Percentiles rank a stretch among this genome's conserved stretches.
phyloP scores from a whole-genome alignment of 1,284 basidiomycete species.

The Afroboletus lepidellus region DNA sequence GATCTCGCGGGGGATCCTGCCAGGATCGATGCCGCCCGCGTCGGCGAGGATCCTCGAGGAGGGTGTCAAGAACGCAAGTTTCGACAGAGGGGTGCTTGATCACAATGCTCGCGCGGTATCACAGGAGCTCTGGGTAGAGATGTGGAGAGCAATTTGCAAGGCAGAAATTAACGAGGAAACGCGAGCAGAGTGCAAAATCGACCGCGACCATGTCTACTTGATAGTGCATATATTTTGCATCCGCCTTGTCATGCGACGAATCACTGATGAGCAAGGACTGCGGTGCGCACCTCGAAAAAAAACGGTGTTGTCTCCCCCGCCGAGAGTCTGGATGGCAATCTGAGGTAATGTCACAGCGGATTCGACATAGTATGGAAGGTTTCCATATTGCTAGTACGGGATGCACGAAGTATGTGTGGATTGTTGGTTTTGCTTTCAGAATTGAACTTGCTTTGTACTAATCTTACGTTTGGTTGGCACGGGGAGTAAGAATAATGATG shows the following conservation, averaged over 20 bases:
- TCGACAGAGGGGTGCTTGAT: slow-evolving; percentile 88
- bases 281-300: slow-evolving; percentile 82
- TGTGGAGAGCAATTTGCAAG: slow-evolving; percentile 89
- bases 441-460: slow-evolving; percentile 45
- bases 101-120: slow-evolving; percentile 83
- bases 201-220: no score
- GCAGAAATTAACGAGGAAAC: slow-evolving; percentile 78
- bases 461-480: slow-evolving; percentile 92
- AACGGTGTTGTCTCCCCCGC: slow-evolving; percentile 79
- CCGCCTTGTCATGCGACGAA: background rate
- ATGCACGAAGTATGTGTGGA: slow-evolving; percentile 72
- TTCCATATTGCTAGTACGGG: slow-evolving; percentile 96
- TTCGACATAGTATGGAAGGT: slow-evolving; percentile 92
- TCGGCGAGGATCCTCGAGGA: slow-evolving; percentile 91
- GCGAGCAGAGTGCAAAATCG: slow-evolving; percentile 89
- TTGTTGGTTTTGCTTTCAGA: background rate
- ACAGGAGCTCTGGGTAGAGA: slow-evolving; percentile 85
- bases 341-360: slow-evolving; percentile 93
- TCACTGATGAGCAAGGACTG: slow-evolving; percentile 10
- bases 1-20: slow-evolving; percentile 84
- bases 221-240: slow-evolving; percentile 56
- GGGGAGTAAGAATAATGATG: slow-evolving; percentile 83
- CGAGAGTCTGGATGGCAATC: slow-evolving; percentile 86
- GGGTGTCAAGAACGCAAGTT: slow-evolving; percentile 88
- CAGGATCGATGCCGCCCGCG: slow-evolving; percentile 93